A percentile compares a stretch with the other conserved stretches of the same genome.
These are phyloP conservation scores for Carpinus viminea DNA, from an alignment of 306 rosid genomes.

Conservation along the genomic window DNA sequence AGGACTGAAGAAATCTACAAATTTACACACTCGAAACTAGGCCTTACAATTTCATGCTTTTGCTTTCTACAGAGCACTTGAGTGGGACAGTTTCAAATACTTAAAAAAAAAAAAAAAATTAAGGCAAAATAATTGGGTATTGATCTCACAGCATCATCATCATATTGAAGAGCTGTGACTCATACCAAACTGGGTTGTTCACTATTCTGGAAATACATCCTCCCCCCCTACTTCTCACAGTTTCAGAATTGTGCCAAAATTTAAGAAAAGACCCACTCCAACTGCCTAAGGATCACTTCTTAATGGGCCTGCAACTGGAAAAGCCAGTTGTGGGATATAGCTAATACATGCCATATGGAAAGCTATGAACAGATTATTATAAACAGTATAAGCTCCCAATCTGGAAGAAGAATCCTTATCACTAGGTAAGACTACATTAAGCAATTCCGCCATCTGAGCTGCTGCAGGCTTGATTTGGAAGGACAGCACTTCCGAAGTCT, in stretches of 20 bases:
- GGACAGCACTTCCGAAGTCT: slow-evolving; percentile 69
- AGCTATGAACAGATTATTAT: slow-evolving; percentile 15
- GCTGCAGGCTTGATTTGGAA: slow-evolving; percentile 90
- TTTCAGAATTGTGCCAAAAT: slow-evolving; percentile 4
- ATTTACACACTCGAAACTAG: slow-evolving; percentile 47
- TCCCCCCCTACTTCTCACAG: background rate
- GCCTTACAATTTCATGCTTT: slow-evolving; percentile 25
- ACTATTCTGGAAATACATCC: background rate
- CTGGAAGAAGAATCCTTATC: slow-evolving; percentile 40
- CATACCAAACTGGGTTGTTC: slow-evolving; percentile 8
- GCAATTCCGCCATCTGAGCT: slow-evolving; percentile 89
- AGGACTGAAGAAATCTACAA: slow-evolving; percentile 37
- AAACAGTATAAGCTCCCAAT: slow-evolving; percentile 30
- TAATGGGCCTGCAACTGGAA: slow-evolving; percentile 14
- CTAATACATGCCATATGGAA: slow-evolving; percentile 23
- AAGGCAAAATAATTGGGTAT: slow-evolving; percentile 10
- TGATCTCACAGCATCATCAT: slow-evolving; percentile 30
- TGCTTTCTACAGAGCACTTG: slow-evolving; percentile 43
- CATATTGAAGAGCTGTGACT: slow-evolving; percentile 17
- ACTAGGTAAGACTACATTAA: slow-evolving; percentile 31
- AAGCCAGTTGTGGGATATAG: slow-evolving; percentile 11
- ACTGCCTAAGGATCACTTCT: background rate
- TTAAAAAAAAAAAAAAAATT: background rate
- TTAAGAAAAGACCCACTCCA: background rate
- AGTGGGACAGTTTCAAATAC: slow-evolving; percentile 20